Percentiles rank a stretch among this genome's conserved stretches.
Conservation (phyloP, 2,329 filamentous ascomycete genomes). For the Fonsecaea pedrosoi region DNA sequence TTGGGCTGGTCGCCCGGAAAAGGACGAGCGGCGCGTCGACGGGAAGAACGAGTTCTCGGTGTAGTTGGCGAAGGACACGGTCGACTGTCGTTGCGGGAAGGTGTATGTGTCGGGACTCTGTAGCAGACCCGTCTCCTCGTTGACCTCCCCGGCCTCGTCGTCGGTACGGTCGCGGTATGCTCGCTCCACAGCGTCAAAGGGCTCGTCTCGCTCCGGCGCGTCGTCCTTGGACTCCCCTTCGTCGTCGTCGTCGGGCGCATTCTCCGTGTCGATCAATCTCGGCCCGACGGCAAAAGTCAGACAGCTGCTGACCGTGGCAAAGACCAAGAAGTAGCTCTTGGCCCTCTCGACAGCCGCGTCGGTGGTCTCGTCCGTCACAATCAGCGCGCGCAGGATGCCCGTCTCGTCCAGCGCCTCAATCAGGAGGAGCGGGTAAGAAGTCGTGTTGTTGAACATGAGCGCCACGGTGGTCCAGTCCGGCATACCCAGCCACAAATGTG, state of each 20-base stretch:
- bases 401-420: constrained; percentile 61
- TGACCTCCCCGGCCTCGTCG: constrained; percentile 35
- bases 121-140: constrained; percentile 29
- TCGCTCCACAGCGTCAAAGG: constrained; percentile 11
- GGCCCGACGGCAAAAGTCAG: constrained; percentile 70
- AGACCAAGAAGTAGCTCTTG: constrained; percentile 71
- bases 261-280: constrained; percentile 60
- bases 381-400: constrained; percentile 61
- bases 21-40: constrained; percentile 36
- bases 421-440: constrained; percentile 59
- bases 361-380: constrained; percentile 52
- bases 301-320: constrained; percentile 67
- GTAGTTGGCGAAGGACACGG: constrained; percentile 38
- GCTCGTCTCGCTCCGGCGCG: constrained; percentile 38
- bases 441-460: constrained; percentile 65
- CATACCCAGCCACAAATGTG: constrained; percentile 56
- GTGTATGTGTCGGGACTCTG: constrained; percentile 7
- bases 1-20: neutral
- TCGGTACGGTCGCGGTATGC: constrained; percentile 22
- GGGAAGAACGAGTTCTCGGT: constrained; percentile 62
- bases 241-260: constrained; percentile 41
- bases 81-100: constrained; percentile 8
- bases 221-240: constrained; percentile 42
- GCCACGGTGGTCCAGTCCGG: constrained; percentile 62
- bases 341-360: constrained; percentile 62